Conservation (phyloP, 1,284 basidiomycete species). For the Flammula alnicola region DNA sequence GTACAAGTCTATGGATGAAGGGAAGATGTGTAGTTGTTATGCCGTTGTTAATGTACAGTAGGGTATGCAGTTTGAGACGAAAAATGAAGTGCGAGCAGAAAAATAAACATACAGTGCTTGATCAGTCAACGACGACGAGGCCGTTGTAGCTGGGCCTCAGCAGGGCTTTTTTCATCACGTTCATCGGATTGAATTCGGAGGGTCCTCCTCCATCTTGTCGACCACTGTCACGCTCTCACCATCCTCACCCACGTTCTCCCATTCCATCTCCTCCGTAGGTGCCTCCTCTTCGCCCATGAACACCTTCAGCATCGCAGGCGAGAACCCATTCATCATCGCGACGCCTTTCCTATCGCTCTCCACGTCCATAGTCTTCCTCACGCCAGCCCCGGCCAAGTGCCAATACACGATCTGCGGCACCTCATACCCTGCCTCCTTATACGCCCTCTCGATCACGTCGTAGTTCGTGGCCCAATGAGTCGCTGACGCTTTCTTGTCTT, state of each 20-base stretch:
- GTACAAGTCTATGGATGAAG: too few species aligned
- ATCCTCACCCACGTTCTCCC: constrained; percentile 39
- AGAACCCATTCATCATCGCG: constrained; percentile 71
- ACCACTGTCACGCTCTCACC: constrained; percentile 34
- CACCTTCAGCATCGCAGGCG: constrained; percentile 69
- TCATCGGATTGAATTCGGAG: constrained; percentile 49
- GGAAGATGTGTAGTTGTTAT: too few species aligned
- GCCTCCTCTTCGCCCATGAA: constrained; percentile 58
- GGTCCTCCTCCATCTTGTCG: constrained; percentile 38
- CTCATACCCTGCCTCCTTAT: constrained; percentile 63
- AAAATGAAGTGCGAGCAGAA: too few species aligned
- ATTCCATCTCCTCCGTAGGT: constrained; percentile 38
- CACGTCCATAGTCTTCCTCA: constrained; percentile 51
- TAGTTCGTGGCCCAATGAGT: constrained; percentile 63
- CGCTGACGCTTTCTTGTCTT: not conserved
- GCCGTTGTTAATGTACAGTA: too few species aligned
- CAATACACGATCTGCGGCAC: constrained; percentile 67
- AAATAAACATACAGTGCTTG: not conserved
- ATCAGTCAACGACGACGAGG: constrained; percentile 53
- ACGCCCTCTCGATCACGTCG: constrained; percentile 55
- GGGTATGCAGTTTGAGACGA: too few species aligned
- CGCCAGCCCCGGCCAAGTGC: constrained; percentile 46
- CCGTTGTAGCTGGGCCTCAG: constrained; percentile 52
- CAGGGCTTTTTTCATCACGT: constrained; percentile 60
- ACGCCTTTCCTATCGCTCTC: constrained; percentile 54